Conservation (phyloP, 192 early-diverging fungal genomes). For the Neocallimastix lanati region DNA sequence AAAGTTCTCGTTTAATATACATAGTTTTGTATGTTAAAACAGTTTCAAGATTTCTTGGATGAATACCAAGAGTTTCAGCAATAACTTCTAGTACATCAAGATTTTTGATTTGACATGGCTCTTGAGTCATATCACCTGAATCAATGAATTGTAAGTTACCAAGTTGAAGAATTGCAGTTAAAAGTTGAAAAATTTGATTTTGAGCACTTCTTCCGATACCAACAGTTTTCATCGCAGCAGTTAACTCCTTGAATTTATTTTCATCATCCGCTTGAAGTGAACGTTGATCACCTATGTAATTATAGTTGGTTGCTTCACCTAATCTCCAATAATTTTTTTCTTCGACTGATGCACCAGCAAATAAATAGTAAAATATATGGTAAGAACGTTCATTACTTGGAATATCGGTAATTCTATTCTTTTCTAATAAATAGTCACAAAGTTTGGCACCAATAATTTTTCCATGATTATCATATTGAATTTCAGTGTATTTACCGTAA, state of each 20-base stretch:
- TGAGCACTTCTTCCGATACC: constrained; percentile 66
- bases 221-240: constrained; percentile 66
- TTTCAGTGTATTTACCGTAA: constrained; percentile 66
- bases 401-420: constrained; percentile 40
- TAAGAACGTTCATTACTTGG: constrained; percentile 51
- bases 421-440: constrained; percentile 64
- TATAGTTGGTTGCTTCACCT: constrained; percentile 5
- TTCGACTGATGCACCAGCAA: constrained; percentile 62
- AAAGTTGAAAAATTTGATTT: constrained; percentile 63
- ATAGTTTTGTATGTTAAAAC: constrained; percentile 71
- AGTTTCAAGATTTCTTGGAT: constrained; percentile 46
- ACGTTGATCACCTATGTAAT: background rate
- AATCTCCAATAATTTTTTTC: constrained; percentile 64
- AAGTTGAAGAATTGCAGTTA: constrained; percentile 74
- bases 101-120: constrained; percentile 62
- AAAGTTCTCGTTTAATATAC: constrained; percentile 63
- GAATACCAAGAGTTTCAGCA: constrained; percentile 65
- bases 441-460: constrained; percentile 71
- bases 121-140: constrained; percentile 36
- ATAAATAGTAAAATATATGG: constrained; percentile 87
- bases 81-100: constrained; percentile 52
- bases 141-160: constrained; percentile 66
- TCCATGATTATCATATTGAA: constrained; percentile 81
- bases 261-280: background rate
- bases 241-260: constrained; percentile 22